phyloP scores from a whole-genome alignment of 345 rosid genomes.

The Eucalyptus coolabah region DNA sequence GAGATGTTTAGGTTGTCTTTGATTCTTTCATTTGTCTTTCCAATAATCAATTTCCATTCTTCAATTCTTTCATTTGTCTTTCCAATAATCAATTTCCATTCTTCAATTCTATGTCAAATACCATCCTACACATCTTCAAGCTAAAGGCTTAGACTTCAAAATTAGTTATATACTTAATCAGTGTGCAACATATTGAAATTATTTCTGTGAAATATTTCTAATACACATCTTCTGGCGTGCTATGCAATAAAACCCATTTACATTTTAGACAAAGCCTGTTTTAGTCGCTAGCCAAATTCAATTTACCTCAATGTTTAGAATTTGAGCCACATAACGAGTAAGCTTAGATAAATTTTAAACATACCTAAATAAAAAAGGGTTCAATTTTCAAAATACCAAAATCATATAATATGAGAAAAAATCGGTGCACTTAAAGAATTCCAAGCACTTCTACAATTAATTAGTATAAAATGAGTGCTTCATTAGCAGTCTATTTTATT shows the following conservation, averaged over 20 bases:
- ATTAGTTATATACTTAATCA: not conserved
- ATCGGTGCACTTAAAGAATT: not conserved
- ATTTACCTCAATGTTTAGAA: not conserved
- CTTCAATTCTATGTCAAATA: not conserved
- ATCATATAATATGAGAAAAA: not conserved
- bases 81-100: not conserved
- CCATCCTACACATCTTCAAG: not conserved
- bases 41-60: not conserved
- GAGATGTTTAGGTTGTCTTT: not conserved
- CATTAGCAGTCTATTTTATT: not conserved
- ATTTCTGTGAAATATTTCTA: accelerated
- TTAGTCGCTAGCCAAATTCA: not conserved
- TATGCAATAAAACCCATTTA: not conserved
- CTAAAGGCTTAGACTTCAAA: not conserved
- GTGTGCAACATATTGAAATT: not conserved
- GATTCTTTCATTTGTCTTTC: not conserved
- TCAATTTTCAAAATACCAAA: not conserved
- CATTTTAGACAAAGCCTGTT: not conserved
- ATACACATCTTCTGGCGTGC: not conserved
- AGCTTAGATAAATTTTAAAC: not conserved
- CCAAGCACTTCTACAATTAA: not conserved
- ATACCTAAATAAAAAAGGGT: not conserved
- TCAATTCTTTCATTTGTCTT: not conserved
- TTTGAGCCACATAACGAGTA: not conserved
- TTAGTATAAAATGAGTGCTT: not conserved